A percentile compares a stretch with the other conserved stretches of the same genome.
Conservation (phyloP, 108 stramenopile genomes). For the Skeletonema grethae region DNA sequence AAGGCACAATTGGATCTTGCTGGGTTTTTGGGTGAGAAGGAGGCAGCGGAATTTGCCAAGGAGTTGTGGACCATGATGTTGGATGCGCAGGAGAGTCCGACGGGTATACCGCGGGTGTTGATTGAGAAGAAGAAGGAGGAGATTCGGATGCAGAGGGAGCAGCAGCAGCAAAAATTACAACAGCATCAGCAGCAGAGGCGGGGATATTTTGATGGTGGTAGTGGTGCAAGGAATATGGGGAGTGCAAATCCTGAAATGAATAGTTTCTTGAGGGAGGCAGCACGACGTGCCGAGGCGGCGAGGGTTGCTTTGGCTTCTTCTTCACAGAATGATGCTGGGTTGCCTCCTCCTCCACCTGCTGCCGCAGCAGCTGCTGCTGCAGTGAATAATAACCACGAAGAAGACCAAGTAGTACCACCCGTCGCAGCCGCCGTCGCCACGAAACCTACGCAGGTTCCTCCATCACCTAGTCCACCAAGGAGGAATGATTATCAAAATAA, state of each 20-base stretch:
- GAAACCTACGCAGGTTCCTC: constrained; percentile 30
- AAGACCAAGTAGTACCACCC: not conserved
- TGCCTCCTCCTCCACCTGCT: constrained; percentile 15
- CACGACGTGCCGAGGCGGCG: constrained; percentile 61
- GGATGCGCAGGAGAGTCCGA: constrained; percentile 65
- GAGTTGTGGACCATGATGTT: constrained; percentile 83
- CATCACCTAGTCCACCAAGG: constrained; percentile 33
- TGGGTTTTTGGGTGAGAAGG: constrained; percentile 79
- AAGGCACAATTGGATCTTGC: constrained; percentile 80
- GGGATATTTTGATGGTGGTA: not conserved
- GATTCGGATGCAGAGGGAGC: constrained; percentile 42
- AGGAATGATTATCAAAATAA: constrained; percentile 1
- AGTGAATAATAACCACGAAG: not conserved
- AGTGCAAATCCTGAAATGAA: constrained; percentile 49
- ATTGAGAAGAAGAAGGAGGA: constrained; percentile 88
- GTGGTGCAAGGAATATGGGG: not conserved
- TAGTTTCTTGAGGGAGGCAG: constrained; percentile 54
- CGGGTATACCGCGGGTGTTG: constrained; percentile 73
- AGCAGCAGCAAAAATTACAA: constrained; percentile 21
- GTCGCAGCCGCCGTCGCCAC: not conserved
- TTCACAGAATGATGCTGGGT: not conserved
- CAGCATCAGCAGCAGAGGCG: constrained; percentile 11
- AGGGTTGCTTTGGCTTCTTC: constrained; percentile 36
- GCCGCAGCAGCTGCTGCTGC: constrained; percentile 21
- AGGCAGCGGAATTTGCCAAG: constrained; percentile 68